Evolutionary conservation across 192 early-diverging fungal genomes (phyloP).

Genomic region (Borealophlyctis nickersoniae): DNA sequence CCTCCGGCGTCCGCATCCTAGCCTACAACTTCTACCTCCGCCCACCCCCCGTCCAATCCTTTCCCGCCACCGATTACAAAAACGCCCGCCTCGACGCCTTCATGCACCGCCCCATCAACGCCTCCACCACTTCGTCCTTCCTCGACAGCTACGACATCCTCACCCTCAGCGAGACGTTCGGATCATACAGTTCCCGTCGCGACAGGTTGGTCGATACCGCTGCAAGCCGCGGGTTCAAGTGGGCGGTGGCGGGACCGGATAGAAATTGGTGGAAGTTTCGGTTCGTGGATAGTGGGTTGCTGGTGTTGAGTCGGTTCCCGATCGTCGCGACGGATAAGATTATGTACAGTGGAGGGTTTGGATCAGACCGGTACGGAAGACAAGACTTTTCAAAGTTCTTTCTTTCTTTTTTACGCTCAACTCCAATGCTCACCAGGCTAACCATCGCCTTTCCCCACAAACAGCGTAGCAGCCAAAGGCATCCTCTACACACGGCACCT

Average conservation of each 20-base stretch:
- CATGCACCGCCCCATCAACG: constrained; percentile 6
- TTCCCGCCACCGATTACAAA: constrained; percentile 15
- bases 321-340: constrained; percentile 9
- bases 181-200: constrained; percentile 15
- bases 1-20: constrained; percentile 20
- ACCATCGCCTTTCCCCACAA: too few species aligned
- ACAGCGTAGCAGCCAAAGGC: constrained; percentile 12
- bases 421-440: too few species aligned
- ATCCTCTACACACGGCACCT: constrained; percentile 14
- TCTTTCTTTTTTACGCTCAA: background rate
- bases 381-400: background rate
- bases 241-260: constrained; percentile 21
- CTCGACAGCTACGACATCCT: constrained; percentile 22
- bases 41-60: constrained; percentile 25
- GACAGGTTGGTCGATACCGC: constrained; percentile 17
- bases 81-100: constrained; percentile 16
- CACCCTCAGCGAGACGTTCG: constrained; percentile 23
- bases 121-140: background rate
- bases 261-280: constrained; percentile 26
- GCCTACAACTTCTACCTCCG: constrained; percentile 30
- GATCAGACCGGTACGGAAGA: constrained; percentile 7
- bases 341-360: constrained; percentile 8
- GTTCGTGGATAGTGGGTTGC: constrained; percentile 22
- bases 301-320: constrained; percentile 22
- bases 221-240: constrained; percentile 1